A percentile compares a stretch with the other conserved stretches of the same genome.
phyloP scores from a whole-genome alignment of 768 basidiomycete genomes.

The Galerina marginata region DNA sequence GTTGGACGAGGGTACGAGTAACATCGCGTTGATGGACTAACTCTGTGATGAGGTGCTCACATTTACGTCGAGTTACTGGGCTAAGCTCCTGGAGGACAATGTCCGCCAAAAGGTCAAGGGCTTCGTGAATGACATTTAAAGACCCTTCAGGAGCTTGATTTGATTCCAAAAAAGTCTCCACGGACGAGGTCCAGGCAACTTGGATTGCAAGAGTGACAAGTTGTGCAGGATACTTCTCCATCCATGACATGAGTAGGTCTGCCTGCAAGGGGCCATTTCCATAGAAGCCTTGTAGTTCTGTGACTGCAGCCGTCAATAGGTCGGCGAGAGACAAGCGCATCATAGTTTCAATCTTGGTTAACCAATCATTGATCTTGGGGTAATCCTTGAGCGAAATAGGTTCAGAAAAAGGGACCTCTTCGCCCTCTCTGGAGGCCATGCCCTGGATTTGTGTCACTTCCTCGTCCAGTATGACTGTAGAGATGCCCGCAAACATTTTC shows the following conservation, averaged over 20 bases:
- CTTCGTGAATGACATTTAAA: slow-evolving; percentile 77
- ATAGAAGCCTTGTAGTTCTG: slow-evolving; percentile 83
- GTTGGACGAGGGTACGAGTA: slow-evolving; percentile 75
- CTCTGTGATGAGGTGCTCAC: slow-evolving; percentile 98
- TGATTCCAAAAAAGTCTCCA: slow-evolving; percentile 72
- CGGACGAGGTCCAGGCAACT: slow-evolving; percentile 89
- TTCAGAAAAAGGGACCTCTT: slow-evolving; percentile 84
- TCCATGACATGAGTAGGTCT: slow-evolving; percentile 83
- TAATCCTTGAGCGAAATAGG: slow-evolving; percentile 90
- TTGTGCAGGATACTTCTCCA: slow-evolving; percentile 94
- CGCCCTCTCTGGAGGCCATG: slow-evolving; percentile 95
- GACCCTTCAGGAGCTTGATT: slow-evolving; percentile 62
- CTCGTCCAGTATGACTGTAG: slow-evolving; percentile 86
- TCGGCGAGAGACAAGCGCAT: slow-evolving; percentile 91
- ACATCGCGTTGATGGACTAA: slow-evolving; percentile 98
- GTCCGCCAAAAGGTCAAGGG: slow-evolving; percentile 94
- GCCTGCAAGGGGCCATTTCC: slow-evolving; percentile 65
- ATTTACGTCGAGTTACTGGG: slow-evolving; percentile 94
- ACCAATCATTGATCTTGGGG: slow-evolving; percentile 99
- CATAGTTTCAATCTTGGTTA: slow-evolving; percentile 88
- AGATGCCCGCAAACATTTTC: slow-evolving; percentile 99
- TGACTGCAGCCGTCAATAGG: slow-evolving; percentile 79
- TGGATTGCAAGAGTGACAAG: slow-evolving; percentile 95
- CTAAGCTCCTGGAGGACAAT: slow-evolving; percentile 90
- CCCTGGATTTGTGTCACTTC: slow-evolving; percentile 88